These are phyloP conservation scores for Maudiozyma turicensis DNA, from an alignment of 805 yeast genomes.

Conservation along the genomic window DNA sequence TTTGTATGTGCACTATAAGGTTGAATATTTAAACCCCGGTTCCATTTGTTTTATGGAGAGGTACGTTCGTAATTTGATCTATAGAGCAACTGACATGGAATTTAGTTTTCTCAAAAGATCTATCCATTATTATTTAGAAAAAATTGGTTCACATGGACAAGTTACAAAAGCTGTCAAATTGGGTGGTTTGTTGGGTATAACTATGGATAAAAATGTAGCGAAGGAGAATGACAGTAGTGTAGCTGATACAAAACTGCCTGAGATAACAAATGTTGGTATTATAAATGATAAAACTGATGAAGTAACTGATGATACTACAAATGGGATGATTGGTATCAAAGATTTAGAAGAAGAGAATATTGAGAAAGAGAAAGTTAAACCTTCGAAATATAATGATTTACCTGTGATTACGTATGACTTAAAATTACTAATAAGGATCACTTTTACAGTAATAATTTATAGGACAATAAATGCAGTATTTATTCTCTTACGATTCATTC, in stretches of 20 bases:
- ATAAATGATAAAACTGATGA: neutral
- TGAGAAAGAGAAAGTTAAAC: neutral
- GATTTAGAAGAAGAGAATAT: neutral
- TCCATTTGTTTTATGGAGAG: slow-evolving; percentile 7
- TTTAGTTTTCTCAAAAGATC: slow-evolving; percentile 7
- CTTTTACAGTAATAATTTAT: neutral
- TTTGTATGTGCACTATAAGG: slow-evolving; percentile 8
- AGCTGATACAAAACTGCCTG: no score
- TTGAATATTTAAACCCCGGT: slow-evolving; percentile 6
- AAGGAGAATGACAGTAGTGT: neutral
- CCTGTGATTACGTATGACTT: neutral
- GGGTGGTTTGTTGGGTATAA: slow-evolving; percentile 53
- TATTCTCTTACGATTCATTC: slow-evolving; percentile 6
- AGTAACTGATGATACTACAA: neutral
- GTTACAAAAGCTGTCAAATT: slow-evolving; percentile 44
- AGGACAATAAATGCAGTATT: slow-evolving; percentile 1
- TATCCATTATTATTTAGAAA: slow-evolving; percentile 18
- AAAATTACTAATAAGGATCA: neutral
- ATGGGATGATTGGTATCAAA: neutral
- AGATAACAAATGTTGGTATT: no score
- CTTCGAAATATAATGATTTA: neutral
- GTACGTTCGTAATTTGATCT: slow-evolving; percentile 3
- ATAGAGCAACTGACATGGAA: slow-evolving; percentile 6
- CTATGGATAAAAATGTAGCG: neutral
- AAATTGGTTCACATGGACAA: slow-evolving; percentile 35